Evolutionary conservation across 148 eudicot genomes (phyloP).

Genomic region (Vaccinium corymbosum): DNA sequence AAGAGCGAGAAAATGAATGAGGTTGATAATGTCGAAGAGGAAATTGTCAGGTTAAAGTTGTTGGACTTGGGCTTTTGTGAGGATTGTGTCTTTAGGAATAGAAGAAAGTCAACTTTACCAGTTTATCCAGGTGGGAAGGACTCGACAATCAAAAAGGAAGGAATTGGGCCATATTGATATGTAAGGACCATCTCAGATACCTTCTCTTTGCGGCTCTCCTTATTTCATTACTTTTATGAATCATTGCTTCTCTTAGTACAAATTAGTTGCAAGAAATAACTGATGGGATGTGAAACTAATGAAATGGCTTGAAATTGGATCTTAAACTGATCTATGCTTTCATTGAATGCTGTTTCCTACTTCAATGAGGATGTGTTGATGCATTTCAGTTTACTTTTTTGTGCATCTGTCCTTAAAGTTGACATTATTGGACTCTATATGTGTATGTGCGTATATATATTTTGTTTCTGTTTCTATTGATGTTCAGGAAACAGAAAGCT

Average conservation of each 20-base stretch:
- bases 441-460: not conserved
- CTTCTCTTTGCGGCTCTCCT: not conserved
- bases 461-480: not conserved
- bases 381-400: not conserved
- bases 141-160: not conserved
- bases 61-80: not conserved
- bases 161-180: not conserved
- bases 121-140: not conserved
- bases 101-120: not conserved
- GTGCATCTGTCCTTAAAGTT: not conserved
- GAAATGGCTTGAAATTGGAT: constrained; percentile 1
- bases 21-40: not conserved
- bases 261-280: not conserved
- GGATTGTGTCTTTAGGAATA: not conserved
- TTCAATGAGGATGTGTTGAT: not conserved
- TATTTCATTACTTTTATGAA: not conserved
- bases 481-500: not conserved
- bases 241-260: not conserved
- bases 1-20: not conserved
- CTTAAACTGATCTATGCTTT: not conserved
- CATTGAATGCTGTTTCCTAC: constrained; percentile 2
- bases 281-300: not conserved
- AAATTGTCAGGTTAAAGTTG: not conserved
- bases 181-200: not conserved
- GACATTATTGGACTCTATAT: not conserved